Evolutionary conservation across 202 grass and related monocot species (phyloP), one percentile per base, ranked within the genome.

Genomic region (Carex arenaria): DNA sequence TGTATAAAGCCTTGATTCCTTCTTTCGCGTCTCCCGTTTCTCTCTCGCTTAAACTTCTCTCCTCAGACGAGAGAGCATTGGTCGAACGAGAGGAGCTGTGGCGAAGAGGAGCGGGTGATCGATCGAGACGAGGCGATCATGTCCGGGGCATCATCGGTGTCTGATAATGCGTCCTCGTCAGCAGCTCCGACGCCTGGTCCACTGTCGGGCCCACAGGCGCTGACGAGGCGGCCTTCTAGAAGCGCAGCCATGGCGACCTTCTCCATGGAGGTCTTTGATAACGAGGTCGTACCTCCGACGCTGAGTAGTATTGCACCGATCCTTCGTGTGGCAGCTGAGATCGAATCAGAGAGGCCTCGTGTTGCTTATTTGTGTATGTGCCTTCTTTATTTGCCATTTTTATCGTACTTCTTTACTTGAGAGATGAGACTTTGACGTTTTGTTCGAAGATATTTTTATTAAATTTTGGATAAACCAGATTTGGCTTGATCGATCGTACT

Each of bases 241-340:
- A 49, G 86, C 71, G 88, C 92, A 8, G 89, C 87, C 30, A 92
- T 87, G 95, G 83, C 86, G 34, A 88, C 86, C 52, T 94, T 98
- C 88, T 90, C 92, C 54, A 95, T 89, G 92, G 95, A 98, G 91
- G 95, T 98, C 18, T 98, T 98, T 79, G 90, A 98, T 84, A 91
- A 95, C 83, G 92, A 95, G 78, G 92, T 98, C 7, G 95, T 93
- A 62, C 95, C 95, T 13, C 84, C 95, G 15, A 89, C 92, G 77
- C 86, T 98, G n/a, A 89, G 26, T 56, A 91, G 88, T 85, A 93
- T 98, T 82, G 92, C 83, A 20, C 93, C 95, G 61, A 92, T 98
- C 82, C 95, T 98, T 47, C 90, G 95, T 57, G 91, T 93, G 55
- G 92, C 95, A 7, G 84, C 89, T 10, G 90, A 98, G 90, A 91